Evolutionary conservation across 75 land plant genomes (phyloP).

Genomic region (Ceratopteris richardii): DNA sequence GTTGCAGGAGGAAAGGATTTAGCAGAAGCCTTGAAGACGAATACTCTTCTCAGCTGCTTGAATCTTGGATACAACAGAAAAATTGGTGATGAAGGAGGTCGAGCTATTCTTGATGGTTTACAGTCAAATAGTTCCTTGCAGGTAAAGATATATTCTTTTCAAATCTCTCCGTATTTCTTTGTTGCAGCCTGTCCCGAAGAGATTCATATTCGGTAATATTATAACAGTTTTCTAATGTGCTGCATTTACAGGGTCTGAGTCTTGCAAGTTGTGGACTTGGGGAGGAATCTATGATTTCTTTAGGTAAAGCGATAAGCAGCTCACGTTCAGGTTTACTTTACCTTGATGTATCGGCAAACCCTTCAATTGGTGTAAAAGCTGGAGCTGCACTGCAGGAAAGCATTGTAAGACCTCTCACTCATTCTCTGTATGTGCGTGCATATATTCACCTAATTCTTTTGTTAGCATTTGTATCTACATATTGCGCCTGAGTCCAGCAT

Average conservation of each 20-base stretch:
- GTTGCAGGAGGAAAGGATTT: slow-evolving; percentile 18
- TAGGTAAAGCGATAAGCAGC: slow-evolving; percentile 17
- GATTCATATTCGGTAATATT: too few relatives aligned
- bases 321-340: slow-evolving; percentile 14
- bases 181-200: too few relatives aligned
- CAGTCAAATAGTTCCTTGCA: slow-evolving; percentile 14
- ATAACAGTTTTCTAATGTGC: too few relatives aligned
- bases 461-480: not conserved
- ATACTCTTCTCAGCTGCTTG: slow-evolving; percentile 10
- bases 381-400: slow-evolving; percentile 5
- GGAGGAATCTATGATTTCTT: slow-evolving; percentile 6
- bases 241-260: slow-evolving; percentile 19
- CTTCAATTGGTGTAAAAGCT: slow-evolving; percentile 16
- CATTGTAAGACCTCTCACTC: slow-evolving; percentile 1
- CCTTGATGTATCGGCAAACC: slow-evolving; percentile 25
- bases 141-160: not conserved
- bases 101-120: slow-evolving; percentile 23
- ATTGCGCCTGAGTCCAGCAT: too few relatives aligned
- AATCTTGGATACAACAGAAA: slow-evolving; percentile 20
- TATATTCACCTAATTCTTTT: not conserved
- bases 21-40: slow-evolving; percentile 16
- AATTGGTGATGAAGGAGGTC: slow-evolving; percentile 28
- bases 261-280: slow-evolving; percentile 16
- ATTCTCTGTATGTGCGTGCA: too few relatives aligned
- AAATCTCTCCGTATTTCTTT: not conserved